Evolutionary conservation across 306 rosid species (phyloP), one percentile per base, ranked within the genome.

Genomic region (Cyclanthera cordifolia): DNA sequence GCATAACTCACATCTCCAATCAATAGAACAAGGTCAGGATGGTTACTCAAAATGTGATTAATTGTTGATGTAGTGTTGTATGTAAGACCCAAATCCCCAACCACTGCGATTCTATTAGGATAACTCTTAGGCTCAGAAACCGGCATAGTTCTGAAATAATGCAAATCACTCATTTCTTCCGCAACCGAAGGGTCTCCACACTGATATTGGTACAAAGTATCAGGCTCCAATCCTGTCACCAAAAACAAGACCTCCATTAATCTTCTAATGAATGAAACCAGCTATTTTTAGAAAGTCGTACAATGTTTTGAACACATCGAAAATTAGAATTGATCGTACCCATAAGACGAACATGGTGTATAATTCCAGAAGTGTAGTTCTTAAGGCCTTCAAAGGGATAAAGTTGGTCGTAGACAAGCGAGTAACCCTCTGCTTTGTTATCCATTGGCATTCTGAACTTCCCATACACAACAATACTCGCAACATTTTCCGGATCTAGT

Each of bases 351-450:
- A 87, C 96, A 74, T 89, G 97, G 79, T 92, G 97, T 67, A 89
- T 89, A 21, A 92, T 92, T 71, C 97, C 97, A 32, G 96, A 89
- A 75, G 97, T 85, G 76, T 92, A 92, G 82, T 92, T 92, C 53
- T 85, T 85, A 65, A 92, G 95, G 76, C 92, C 96, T 79, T 92
- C 79, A 83, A 85, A 87, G 53, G 91, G 95, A 77, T 92, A 89
- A 50, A 92, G 86, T 70, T 89, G 96, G 80, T 78, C 85, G 70
- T 92, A 92, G 52, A 87, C 78, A 39, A 85, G 89, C 70, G 96
- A 82, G 75, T 84, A 72, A 64, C 96, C 96, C 37, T 20, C 73
- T 37, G 86, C 83, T 76, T 76, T 53, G 72, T 70, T 51, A 37
- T 23, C 45, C 67, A 85, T 75, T 8, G 73, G 60, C 74, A 53